Evolutionary conservation across 306 rosid species (phyloP).

Genomic region (Medicago arabica): DNA sequence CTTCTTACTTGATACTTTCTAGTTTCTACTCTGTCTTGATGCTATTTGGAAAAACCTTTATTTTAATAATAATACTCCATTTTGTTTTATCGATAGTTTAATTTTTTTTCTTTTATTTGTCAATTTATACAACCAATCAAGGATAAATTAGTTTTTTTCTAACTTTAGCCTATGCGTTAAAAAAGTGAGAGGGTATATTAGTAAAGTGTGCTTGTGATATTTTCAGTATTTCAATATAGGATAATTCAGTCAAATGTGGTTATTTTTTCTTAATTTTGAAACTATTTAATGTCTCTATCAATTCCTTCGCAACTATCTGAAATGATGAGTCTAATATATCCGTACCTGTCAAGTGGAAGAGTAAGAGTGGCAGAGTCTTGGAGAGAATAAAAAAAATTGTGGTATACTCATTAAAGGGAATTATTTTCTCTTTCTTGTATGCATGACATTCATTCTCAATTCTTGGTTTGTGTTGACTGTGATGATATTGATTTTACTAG

Average conservation of each 20-base stretch:
- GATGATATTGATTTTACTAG: not conserved
- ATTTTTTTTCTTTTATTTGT: not conserved
- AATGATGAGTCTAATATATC: no score
- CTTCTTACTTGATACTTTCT: conserved; percentile 8
- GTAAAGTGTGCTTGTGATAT: not conserved
- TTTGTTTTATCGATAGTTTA: not conserved
- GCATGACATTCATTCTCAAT: not conserved
- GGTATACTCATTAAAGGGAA: not conserved
- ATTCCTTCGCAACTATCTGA: not conserved
- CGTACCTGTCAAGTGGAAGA: no score
- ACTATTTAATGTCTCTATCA: not conserved
- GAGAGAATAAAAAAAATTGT: not conserved
- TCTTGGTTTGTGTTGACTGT: not conserved
- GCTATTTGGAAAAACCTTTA: conserved; percentile 24
- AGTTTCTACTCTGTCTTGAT: not conserved
- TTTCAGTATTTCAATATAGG: not conserved
- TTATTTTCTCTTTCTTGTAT: not conserved
- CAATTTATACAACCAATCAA: not conserved
- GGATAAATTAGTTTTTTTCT: not conserved
- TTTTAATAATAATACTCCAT: conserved; percentile 16
- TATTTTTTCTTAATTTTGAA: not conserved
- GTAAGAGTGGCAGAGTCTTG: no score
- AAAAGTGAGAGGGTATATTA: not conserved
- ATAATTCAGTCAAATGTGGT: not conserved
- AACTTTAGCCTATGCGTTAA: not conserved